Evolutionary conservation across 2,329 filamentous ascomycete species (phyloP).

Genomic region (Cercospora sp.): DNA sequence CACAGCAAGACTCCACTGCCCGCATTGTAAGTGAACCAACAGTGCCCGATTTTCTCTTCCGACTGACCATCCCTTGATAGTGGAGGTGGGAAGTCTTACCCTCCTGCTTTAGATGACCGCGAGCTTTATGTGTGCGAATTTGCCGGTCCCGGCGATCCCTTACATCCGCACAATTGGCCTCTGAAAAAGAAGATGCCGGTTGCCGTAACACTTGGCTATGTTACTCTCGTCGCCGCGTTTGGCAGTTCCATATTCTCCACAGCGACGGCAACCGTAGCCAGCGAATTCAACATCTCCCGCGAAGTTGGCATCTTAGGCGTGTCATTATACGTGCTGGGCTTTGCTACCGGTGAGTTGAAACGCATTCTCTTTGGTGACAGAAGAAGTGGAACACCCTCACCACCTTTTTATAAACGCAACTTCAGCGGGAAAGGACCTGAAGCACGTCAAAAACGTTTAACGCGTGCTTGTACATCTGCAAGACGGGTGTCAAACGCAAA

Average conservation of each 20-base stretch:
- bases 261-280: slow-evolving; percentile 46
- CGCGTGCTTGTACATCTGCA: too few relatives aligned
- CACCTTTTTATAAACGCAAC: too few relatives aligned
- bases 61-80: not conserved
- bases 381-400: too few relatives aligned
- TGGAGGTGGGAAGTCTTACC: slow-evolving; percentile 73
- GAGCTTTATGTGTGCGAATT: too few relatives aligned
- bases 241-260: slow-evolving; percentile 49
- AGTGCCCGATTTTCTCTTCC: not conserved
- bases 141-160: slow-evolving; percentile 76
- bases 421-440: too few relatives aligned
- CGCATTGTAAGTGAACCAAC: slow-evolving; percentile 47
- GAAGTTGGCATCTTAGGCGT: slow-evolving; percentile 42
- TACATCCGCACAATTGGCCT: slow-evolving; percentile 82
- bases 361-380: too few relatives aligned
- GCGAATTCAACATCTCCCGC: slow-evolving; percentile 46
- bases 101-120: too few relatives aligned
- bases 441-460: too few relatives aligned
- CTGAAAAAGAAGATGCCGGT: slow-evolving; percentile 70
- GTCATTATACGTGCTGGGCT: slow-evolving; percentile 44
- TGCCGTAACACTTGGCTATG: slow-evolving; percentile 68
- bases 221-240: slow-evolving; percentile 68
- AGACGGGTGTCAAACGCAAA: too few relatives aligned
- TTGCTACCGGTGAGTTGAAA: slow-evolving; percentile 32
- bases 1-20: slow-evolving; percentile 57